Conservation (phyloP, 305 asterid genomes). For the Galium porrigens region DNA sequence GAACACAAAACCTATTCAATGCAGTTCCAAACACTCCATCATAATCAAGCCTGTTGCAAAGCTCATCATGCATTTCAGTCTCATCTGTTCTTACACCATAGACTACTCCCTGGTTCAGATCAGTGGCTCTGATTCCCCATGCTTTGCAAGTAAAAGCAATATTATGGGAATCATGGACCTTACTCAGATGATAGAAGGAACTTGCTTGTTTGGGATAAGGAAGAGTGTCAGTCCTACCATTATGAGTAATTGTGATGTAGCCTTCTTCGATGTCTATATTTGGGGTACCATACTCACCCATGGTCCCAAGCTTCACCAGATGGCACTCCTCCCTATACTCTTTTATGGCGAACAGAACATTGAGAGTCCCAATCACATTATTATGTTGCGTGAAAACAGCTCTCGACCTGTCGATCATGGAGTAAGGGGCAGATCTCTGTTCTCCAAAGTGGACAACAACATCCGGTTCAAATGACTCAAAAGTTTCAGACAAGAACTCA, state of each 20-base stretch:
- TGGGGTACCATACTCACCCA: slow-evolving; percentile 98
- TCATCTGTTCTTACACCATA: slow-evolving; percentile 78
- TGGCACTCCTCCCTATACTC: slow-evolving; percentile 82
- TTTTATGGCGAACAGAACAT: slow-evolving; percentile 80
- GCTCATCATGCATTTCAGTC: slow-evolving; percentile 75
- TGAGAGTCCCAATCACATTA: slow-evolving; percentile 76
- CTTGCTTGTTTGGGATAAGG: slow-evolving; percentile 91
- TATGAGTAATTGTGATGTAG: slow-evolving; percentile 61
- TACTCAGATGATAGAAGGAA: slow-evolving; percentile 81
- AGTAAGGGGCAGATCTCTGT: slow-evolving; percentile 88
- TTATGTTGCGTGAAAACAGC: slow-evolving; percentile 80
- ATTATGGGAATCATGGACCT: slow-evolving; percentile 83
- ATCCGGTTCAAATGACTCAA: slow-evolving; percentile 64
- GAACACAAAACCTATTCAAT: slow-evolving; percentile 80
- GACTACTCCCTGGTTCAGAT: slow-evolving; percentile 84
- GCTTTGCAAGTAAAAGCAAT: slow-evolving; percentile 85
- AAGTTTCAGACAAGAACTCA: slow-evolving; percentile 68
- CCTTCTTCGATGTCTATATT: slow-evolving; percentile 93
- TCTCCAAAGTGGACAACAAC: slow-evolving; percentile 87
- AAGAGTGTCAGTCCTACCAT: slow-evolving; percentile 77
- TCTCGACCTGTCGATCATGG: slow-evolving; percentile 89
- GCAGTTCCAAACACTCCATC: slow-evolving; percentile 90
- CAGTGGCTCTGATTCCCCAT: slow-evolving; percentile 91
- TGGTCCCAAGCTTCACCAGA: slow-evolving; percentile 86
- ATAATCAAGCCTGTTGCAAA: slow-evolving; percentile 67